A percentile compares a stretch with the other conserved stretches of the same genome.
These are phyloP conservation scores for Porphyrellus cyaneotinctus DNA, from an alignment of 768 basidiomycete species.

Conservation along the genomic window DNA sequence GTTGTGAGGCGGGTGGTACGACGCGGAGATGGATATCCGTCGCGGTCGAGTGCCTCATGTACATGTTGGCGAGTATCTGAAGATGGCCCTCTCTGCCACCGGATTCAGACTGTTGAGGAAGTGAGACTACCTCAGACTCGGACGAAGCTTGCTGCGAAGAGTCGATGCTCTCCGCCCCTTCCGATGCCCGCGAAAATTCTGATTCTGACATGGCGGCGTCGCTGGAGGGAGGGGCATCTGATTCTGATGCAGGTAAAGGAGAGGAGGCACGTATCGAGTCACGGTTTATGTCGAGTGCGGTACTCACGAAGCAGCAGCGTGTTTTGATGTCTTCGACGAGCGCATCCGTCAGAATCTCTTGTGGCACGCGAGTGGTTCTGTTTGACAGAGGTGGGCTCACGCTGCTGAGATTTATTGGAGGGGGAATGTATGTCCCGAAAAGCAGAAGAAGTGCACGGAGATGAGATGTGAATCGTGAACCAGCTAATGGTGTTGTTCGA, in stretches of 20 bases:
- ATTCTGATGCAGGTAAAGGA: slow-evolving; percentile 31
- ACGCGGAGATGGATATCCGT: slow-evolving; percentile 70
- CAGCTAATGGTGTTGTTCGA: slow-evolving; percentile 83
- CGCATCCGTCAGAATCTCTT: slow-evolving; percentile 71
- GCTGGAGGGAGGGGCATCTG: slow-evolving; percentile 43
- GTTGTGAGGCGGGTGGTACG: slow-evolving; percentile 60
- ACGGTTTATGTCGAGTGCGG: slow-evolving; percentile 41
- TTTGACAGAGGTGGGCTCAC: slow-evolving; percentile 60
- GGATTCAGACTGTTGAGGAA: slow-evolving; percentile 32
- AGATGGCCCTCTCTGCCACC: slow-evolving; percentile 31
- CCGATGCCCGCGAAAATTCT: slow-evolving; percentile 53
- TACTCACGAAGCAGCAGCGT: slow-evolving; percentile 84
- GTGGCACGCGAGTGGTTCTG: slow-evolving; percentile 65
- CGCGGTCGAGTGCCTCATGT: slow-evolving; percentile 72
- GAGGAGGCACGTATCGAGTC: slow-evolving; percentile 33
- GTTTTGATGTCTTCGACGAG: slow-evolving; percentile 91
- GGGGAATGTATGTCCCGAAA: slow-evolving; percentile 83
- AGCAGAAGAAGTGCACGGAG: slow-evolving; percentile 76
- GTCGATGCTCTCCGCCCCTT: slow-evolving; percentile 43
- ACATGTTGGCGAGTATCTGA: slow-evolving; percentile 66
- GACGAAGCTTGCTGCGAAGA: slow-evolving; percentile 49
- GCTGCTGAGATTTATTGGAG: slow-evolving; percentile 65
- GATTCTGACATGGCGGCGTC: slow-evolving; percentile 66
- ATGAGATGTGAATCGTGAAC: slow-evolving; percentile 74
- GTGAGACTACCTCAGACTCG: slow-evolving; percentile 53